Evolutionary conservation across 73 alveolate species (phyloP).

Genomic region (Paramecium pentaurelia): DNA sequence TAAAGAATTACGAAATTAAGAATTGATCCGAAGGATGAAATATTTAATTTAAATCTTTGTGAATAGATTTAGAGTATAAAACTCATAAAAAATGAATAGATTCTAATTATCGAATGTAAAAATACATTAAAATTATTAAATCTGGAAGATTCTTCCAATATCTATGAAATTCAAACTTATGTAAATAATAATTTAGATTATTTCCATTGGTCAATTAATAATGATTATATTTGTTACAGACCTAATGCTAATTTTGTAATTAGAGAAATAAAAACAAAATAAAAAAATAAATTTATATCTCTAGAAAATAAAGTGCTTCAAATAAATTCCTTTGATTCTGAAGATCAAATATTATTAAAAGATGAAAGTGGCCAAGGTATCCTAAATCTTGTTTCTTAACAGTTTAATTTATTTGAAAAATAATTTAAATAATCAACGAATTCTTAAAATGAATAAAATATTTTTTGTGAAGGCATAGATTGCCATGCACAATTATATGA

Average conservation of each 20-base stretch:
- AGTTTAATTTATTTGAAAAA: no score
- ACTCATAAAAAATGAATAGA: not conserved
- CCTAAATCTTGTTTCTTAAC: not conserved
- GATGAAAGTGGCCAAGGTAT: not conserved
- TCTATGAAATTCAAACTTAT: not conserved
- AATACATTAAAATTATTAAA: no score
- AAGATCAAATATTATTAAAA: no score
- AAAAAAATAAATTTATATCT: no score
- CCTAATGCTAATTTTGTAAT: not conserved
- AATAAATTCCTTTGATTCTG: not conserved
- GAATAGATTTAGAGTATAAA: no score
- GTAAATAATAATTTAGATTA: no score
- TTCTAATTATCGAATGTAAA: not conserved
- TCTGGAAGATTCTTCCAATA: not conserved
- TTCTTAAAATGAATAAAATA: not conserved
- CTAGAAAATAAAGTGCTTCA: not conserved
- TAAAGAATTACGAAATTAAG: no score
- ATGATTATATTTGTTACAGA: not conserved
- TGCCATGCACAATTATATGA: no score
- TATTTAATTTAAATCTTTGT: not conserved
- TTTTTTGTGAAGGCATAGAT: no score
- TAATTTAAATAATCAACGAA: not conserved
- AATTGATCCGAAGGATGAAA: not conserved
- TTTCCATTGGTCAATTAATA: not conserved
- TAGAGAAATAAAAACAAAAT: not conserved